Conservation (phyloP, 768 basidiomycete species). For the Tulasnella sp. region DNA sequence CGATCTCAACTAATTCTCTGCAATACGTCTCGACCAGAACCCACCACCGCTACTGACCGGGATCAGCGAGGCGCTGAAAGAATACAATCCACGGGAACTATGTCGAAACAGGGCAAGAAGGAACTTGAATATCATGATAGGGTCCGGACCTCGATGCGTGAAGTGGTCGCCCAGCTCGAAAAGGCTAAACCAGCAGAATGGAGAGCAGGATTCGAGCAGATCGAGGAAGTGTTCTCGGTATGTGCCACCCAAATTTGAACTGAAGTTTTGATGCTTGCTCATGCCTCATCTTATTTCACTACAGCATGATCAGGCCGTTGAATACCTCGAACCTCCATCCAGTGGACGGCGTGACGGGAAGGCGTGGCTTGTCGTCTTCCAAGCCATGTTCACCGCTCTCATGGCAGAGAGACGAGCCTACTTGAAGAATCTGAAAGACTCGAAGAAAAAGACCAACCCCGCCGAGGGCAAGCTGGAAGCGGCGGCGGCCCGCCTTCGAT, state of each 20-base stretch:
- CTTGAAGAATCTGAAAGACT: slow-evolving; percentile 29
- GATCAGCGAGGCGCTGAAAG: too few species aligned
- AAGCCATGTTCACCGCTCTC: slow-evolving; percentile 60
- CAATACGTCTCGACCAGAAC: too few species aligned
- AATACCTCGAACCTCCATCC: neutral
- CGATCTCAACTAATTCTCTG: too few species aligned
- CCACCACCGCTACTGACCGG: too few species aligned
- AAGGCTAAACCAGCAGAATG: slow-evolving; percentile 1
- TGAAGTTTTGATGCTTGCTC: neutral
- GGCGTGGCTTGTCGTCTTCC: slow-evolving; percentile 56
- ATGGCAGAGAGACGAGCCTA: slow-evolving; percentile 45
- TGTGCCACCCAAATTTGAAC: neutral
- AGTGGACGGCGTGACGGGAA: neutral
- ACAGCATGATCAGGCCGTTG: slow-evolving; percentile 3
- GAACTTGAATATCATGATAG: slow-evolving; percentile 1
- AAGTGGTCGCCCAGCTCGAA: neutral
- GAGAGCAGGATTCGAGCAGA: slow-evolving; percentile 6
- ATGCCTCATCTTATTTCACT: neutral
- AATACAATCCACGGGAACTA: too few species aligned
- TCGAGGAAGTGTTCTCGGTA: slow-evolving; percentile 4
- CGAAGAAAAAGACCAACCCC: slow-evolving; percentile 34
- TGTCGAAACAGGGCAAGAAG: neutral
- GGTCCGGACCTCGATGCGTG: neutral
- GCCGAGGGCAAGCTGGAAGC: slow-evolving; percentile 53
- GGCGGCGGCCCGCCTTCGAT: slow-evolving; percentile 55